phyloP scores from a whole-genome alignment of 2,329 filamentous ascomycete genomes.

The Fusarium metavorans region DNA sequence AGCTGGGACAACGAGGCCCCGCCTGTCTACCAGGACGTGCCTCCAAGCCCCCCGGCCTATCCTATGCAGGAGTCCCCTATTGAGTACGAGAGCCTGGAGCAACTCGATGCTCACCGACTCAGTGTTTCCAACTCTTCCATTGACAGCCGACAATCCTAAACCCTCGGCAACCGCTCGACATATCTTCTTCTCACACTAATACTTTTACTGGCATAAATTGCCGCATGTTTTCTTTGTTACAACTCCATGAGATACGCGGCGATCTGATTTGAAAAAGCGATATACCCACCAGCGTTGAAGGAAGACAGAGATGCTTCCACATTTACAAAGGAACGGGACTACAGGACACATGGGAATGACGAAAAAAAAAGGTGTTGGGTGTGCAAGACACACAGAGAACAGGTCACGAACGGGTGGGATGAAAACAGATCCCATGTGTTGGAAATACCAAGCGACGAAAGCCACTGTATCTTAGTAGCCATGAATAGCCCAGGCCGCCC shows the following conservation, averaged over 20 bases:
- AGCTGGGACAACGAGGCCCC: conserved; percentile 98
- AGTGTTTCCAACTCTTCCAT: conserved; percentile 40
- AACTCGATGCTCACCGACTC: conserved; percentile 46
- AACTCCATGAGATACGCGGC: conserved; percentile 43
- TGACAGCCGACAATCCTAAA: conserved; percentile 23
- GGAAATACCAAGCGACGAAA: conserved; percentile 25
- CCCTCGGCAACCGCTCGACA: neutral
- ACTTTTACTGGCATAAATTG: conserved; percentile 4
- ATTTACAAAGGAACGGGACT: conserved; percentile 42
- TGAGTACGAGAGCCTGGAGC: conserved; percentile 56
- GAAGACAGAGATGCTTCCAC: conserved; percentile 38
- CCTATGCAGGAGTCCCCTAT: conserved; percentile 50
- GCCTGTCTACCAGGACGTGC: conserved; percentile 93
- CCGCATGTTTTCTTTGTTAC: conserved; percentile 31
- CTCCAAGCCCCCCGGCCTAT: conserved; percentile 84
- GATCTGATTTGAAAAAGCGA: conserved; percentile 42
- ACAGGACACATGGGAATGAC: conserved; percentile 41
- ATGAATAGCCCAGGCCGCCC: conserved; percentile 30
- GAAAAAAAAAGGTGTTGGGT: conserved; percentile 26
- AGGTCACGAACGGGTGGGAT: conserved; percentile 17
- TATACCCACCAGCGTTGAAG: conserved; percentile 48
- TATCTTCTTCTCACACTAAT: conserved; percentile 21
- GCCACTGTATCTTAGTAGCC: conserved; percentile 29
- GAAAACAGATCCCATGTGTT: conserved; percentile 27
- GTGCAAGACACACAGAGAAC: conserved; percentile 26